Base-by-base conservation (phyloP, 495 filamentous ascomycete genomes). In the Beverwykella pulmonaria region DNA sequence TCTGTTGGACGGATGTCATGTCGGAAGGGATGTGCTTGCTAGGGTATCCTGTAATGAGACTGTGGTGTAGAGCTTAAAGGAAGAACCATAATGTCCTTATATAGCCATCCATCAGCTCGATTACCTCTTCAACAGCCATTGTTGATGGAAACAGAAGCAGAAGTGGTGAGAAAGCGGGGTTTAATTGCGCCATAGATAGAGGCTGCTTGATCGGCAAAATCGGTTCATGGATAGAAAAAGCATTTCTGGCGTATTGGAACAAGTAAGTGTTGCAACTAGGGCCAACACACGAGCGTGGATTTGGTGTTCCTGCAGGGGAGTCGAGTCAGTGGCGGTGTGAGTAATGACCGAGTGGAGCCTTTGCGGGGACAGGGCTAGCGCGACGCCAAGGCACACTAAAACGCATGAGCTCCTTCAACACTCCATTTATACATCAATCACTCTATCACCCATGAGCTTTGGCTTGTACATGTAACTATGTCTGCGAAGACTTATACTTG, bases 1-100 rank as follows among this genome's bases (percentile, higher is more conserved):
- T 85, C 53, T 44, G 8, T n/a, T 44, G 39, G 39, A n/a, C 15
- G 8, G 39, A 44, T 3, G 39, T 44, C 39, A 44, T 44, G 15
- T 4, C 17, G 39, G 2, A 44, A n/a, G 2, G 15, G 17, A n/a
- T 44, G 17, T 44, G 9, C 17, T n/a, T 44, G 17, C 39, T 44
- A n/a, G 17, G 17, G 17, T 44, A 44, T 44, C 39, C 39, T 12
- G 3, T 44, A 14, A 14, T 44, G 39, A n/a, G 8, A n/a, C 39
- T 44, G 39, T 14, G 17, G 39, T 2, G 6, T 44, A 44, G 39
- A n/a, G 30, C 30, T 44, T 44, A 44, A n/a, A 10, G 2, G 39
- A n/a, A 3, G 17, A 2, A 44, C 39, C 17, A 44, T 44, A n/a
- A 3, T n/a, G 17, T n/a, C 15, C 39, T 44, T 44, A 44, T 44